Base-by-base conservation (phyloP, 2,329 filamentous ascomycete species). In the Colletotrichum viniferum region DNA sequence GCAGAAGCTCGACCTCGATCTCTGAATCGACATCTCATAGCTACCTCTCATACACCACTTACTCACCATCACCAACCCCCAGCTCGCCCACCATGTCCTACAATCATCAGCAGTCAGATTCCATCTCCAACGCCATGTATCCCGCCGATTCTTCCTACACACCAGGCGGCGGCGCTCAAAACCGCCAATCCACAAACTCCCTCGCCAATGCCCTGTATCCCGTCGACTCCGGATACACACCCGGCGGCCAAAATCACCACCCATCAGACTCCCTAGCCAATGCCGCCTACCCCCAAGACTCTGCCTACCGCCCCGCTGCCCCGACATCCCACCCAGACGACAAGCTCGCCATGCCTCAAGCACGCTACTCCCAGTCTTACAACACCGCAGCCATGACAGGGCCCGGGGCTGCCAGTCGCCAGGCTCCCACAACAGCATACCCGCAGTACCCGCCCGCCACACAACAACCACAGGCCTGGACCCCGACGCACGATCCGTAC, bases 161-260 rank as follows among this genome's bases (percentile, higher is more conserved):
- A 28, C 65, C 65, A 13, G 58, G 58, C n/a, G 43, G n/a, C 43
- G 43, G 43, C n/a, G 43, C n/a, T 21, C 43, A 48, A 48, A 48
- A 48, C 24, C 38, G 43, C 18, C 43, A 56, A 34, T 26, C 62
- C 10, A 61, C 70, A n/a, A 36, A 24, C 63, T 75, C 75, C 16
- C 74, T 77, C 56, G 60, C 14, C 58, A 77, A 77, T 63, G 75
- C 73, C 43, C 73, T 73, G 34, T 77, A 77, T 69, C 75, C 75
- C 9, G 60, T 61, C 48, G 68, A 77, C 69, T 76, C 68, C 30
- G 61, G 58, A 28, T 77, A 77, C 52, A 68, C 63, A 13, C 75
- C 75, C 21, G 65, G 48, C n/a, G 43, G 43, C 18, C 58, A 61
- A 61, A 30, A 61, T 28, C 36, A 60, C 36, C 48, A 60, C 63